phyloP scores from a whole-genome alignment of 2,329 filamentous ascomycete genomes.

The Aspergillaceae sp. region DNA sequence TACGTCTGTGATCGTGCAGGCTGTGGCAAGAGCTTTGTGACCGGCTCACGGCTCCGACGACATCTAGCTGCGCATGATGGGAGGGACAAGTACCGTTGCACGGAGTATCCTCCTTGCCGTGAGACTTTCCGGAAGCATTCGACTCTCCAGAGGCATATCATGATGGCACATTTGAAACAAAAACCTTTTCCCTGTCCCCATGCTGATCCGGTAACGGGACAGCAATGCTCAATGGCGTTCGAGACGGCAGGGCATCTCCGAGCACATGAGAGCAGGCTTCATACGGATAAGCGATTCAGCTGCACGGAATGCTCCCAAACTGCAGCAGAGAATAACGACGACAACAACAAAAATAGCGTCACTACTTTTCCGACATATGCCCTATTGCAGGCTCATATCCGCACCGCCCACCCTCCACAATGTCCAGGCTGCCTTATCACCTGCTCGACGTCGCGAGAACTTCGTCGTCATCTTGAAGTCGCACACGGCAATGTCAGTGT shows the following conservation, averaged over 20 bases:
- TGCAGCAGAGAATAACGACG: constrained; percentile 13
- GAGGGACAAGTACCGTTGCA: constrained; percentile 66
- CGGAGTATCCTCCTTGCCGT: constrained; percentile 59
- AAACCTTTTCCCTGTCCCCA: constrained; percentile 64
- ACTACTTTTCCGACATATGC: constrained; percentile 63
- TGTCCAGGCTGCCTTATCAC: constrained; percentile 67
- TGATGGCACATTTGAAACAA: constrained; percentile 62
- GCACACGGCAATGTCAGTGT: constrained; percentile 56
- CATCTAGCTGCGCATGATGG: constrained; percentile 73
- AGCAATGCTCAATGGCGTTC: constrained; percentile 60
- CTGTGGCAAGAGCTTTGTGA: constrained; percentile 75
- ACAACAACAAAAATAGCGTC: constrained; percentile 13
- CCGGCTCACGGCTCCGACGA: constrained; percentile 64
- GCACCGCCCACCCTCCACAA: constrained; percentile 58
- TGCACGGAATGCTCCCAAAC: constrained; percentile 61
- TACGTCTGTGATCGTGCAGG: constrained; percentile 62
- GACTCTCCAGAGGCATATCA: constrained; percentile 74
- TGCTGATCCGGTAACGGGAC: constrained; percentile 43
- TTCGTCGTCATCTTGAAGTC: constrained; percentile 70
- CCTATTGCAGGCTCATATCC: constrained; percentile 65
- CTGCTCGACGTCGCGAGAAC: constrained; percentile 57
- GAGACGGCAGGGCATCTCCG: constrained; percentile 63
- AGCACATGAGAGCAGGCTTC: constrained; percentile 61
- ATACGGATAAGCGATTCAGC: constrained; percentile 62
- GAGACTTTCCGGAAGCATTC: constrained; percentile 80